Evolutionary conservation across 441 rosid genomes (phyloP).

Genomic region (Gossypium armourianum): DNA sequence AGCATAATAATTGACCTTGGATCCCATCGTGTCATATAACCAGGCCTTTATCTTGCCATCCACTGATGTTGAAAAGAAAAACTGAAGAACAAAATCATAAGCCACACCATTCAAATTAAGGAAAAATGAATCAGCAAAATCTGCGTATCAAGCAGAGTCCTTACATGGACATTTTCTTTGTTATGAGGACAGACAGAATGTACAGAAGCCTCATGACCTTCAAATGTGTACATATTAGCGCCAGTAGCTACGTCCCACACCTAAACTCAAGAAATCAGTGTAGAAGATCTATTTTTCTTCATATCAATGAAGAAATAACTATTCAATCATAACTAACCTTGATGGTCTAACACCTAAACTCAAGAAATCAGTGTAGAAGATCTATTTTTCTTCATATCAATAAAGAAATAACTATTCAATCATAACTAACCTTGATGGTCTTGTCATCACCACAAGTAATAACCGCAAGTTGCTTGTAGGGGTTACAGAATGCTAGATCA

Average conservation of each 20-base stretch:
- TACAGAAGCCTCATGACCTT: slow-evolving; percentile 51
- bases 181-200: slow-evolving; percentile 48
- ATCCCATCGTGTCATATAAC: slow-evolving; percentile 35
- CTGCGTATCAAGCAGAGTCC: slow-evolving; percentile 12
- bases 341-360: slow-evolving; percentile 42
- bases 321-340: slow-evolving; percentile 30
- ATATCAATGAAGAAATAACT: not conserved
- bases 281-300: not conserved
- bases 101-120: not conserved
- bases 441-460: slow-evolving; percentile 60
- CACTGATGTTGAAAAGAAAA: slow-evolving; percentile 48
- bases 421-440: slow-evolving; percentile 40
- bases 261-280: slow-evolving; percentile 16
- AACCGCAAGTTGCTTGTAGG: slow-evolving; percentile 31
- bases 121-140: not conserved
- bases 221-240: slow-evolving; percentile 28
- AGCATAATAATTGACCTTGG: slow-evolving; percentile 42
- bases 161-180: slow-evolving; percentile 40
- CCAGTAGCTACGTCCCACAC: slow-evolving; percentile 52
- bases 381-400: not conserved
- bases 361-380: not conserved
- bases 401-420: not conserved
- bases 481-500: slow-evolving; percentile 42
- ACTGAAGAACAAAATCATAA: slow-evolving; percentile 24
- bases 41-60: slow-evolving; percentile 61